Percentiles rank a stretch among this genome's conserved stretches.
Evolutionary conservation across 2,329 filamentous ascomycete genomes (phyloP).

Genomic region (Penicillium sp.): DNA sequence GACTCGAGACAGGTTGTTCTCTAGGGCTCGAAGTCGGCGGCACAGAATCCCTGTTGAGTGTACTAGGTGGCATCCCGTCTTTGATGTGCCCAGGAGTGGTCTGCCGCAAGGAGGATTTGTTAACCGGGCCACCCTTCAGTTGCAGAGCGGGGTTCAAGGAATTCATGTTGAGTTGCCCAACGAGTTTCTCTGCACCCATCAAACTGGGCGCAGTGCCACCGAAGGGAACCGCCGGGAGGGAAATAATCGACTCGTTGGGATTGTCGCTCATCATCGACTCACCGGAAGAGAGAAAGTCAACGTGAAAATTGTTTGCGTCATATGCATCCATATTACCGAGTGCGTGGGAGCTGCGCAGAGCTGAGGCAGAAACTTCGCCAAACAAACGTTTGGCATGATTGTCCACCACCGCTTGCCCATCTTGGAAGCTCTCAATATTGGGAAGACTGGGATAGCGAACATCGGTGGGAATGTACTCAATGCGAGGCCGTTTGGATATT

Average conservation of each 20-base stretch:
- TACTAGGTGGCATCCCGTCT: slow-evolving; percentile 19
- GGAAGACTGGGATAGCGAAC: slow-evolving; percentile 47
- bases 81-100: slow-evolving; percentile 29
- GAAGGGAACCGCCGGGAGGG: slow-evolving; percentile 35
- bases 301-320: slow-evolving; percentile 35
- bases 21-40: slow-evolving; percentile 10
- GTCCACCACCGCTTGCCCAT: slow-evolving; percentile 25
- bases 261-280: slow-evolving; percentile 42
- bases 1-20: slow-evolving; percentile 13
- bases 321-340: slow-evolving; percentile 38
- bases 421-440: slow-evolving; percentile 36
- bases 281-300: slow-evolving; percentile 42
- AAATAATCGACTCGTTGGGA: slow-evolving; percentile 38
- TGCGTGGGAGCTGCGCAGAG: slow-evolving; percentile 53
- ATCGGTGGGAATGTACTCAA: slow-evolving; percentile 30
- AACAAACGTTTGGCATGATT: slow-evolving; percentile 51
- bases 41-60: background rate
- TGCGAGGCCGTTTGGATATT: slow-evolving; percentile 37
- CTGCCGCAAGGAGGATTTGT: slow-evolving; percentile 34
- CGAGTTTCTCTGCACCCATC: slow-evolving; percentile 48
- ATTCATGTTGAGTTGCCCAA: slow-evolving; percentile 49
- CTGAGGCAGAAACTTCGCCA: slow-evolving; percentile 59
- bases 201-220: slow-evolving; percentile 46
- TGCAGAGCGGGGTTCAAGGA: slow-evolving; percentile 39
- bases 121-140: slow-evolving; percentile 27